Evolutionary conservation across 1,284 basidiomycete genomes (phyloP).

Genomic region (Leucoagaricus sp.): DNA sequence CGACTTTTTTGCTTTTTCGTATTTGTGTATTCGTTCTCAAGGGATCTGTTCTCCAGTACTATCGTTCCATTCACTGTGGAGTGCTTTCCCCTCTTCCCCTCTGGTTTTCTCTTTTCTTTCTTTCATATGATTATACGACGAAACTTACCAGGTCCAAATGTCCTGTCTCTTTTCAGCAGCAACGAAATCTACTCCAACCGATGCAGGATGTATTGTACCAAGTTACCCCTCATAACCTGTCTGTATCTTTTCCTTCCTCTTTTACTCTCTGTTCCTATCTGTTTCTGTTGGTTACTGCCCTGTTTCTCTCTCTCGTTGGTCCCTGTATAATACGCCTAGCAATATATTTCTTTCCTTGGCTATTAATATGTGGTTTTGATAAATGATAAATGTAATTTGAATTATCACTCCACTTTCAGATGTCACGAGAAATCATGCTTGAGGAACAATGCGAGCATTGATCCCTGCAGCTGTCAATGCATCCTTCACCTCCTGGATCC

Average conservation of each 20-base stretch:
- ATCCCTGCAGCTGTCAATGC: constrained; percentile 53
- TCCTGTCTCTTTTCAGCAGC: constrained; percentile 1
- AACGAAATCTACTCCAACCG: background rate
- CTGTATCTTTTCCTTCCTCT: background rate
- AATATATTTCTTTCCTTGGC: constrained; percentile 6
- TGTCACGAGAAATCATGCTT: background rate
- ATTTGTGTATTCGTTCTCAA: constrained; percentile 1
- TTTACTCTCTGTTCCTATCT: background rate
- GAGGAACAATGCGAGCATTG: constrained; percentile 41
- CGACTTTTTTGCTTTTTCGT: constrained; percentile 2
- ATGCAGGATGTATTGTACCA: constrained; percentile 15
- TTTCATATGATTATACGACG: too few relatives aligned
- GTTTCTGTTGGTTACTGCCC: background rate
- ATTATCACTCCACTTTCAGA: background rate
- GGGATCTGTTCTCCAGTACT: constrained; percentile 3
- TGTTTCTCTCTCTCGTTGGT: background rate
- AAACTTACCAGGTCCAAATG: constrained; percentile 5
- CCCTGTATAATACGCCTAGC: constrained; percentile 9
- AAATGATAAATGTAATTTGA: too few relatives aligned
- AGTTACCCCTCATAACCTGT: constrained; percentile 5
- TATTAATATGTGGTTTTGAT: background rate
- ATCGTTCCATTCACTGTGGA: background rate
- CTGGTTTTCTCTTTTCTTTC: background rate
- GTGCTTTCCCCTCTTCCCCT: background rate
- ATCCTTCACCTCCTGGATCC: constrained; percentile 71